A percentile compares a stretch with the other conserved stretches of the same genome.
phyloP scores from a whole-genome alignment of 2,329 filamentous ascomycete species.

The Pseudopithomyces maydicus region DNA sequence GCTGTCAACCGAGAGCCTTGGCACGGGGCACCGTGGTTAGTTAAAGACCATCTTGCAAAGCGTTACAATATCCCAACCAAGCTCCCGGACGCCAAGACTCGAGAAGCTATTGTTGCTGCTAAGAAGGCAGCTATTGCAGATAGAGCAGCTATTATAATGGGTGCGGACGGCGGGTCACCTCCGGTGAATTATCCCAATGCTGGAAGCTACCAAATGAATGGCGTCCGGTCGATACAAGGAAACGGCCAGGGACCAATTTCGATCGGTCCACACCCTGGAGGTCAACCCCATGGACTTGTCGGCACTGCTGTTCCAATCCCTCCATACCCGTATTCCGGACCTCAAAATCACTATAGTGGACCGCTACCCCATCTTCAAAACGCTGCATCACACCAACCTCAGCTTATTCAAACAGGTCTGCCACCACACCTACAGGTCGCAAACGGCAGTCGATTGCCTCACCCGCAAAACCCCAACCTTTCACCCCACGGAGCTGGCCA shows the following conservation, averaged over 20 bases:
- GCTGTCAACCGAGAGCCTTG: constrained; percentile 90
- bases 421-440: constrained; percentile 8
- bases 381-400: not conserved
- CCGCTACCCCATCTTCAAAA: not conserved
- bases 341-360: not conserved
- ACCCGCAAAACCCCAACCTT: constrained; percentile 5
- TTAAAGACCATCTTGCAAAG: constrained; percentile 83
- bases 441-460: not conserved
- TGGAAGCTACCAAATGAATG: constrained; percentile 27
- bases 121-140: constrained; percentile 75
- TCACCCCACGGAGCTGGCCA: constrained; percentile 13
- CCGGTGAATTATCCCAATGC: constrained; percentile 21
- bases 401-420: constrained; percentile 3
- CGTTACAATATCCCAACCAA: constrained; percentile 87
- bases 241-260: not conserved
- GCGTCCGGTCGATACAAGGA: constrained; percentile 4
- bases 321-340: not conserved
- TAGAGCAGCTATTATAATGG: constrained; percentile 70
- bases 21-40: constrained; percentile 96
- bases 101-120: constrained; percentile 40
- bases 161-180: constrained; percentile 41
- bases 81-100: constrained; percentile 62
- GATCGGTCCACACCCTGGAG: not conserved
- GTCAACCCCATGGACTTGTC: not conserved
- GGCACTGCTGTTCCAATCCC: not conserved